Percentiles rank a stretch among this genome's conserved stretches.
These are phyloP conservation scores for Talaromyces sp. DNA, from an alignment of 2,329 filamentous ascomycete species.

Conservation along the genomic window DNA sequence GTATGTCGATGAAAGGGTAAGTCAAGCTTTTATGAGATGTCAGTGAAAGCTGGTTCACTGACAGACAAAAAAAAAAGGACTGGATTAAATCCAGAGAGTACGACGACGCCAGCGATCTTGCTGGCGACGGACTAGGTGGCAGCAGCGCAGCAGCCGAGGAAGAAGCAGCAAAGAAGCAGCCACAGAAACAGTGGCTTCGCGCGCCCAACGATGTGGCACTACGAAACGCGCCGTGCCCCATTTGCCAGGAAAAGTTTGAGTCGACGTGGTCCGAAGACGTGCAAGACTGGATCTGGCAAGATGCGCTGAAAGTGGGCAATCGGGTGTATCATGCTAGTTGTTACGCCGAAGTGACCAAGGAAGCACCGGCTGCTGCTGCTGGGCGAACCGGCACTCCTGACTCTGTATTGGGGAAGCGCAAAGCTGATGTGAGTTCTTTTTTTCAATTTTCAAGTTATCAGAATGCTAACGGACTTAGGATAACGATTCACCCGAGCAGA, in stretches of 20 bases:
- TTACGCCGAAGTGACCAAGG: constrained; percentile 73
- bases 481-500: constrained; percentile 30
- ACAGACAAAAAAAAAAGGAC: constrained; percentile 53
- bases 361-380: constrained; percentile 43
- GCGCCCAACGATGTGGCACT: constrained; percentile 75
- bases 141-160: constrained; percentile 37
- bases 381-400: constrained; percentile 55
- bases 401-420: constrained; percentile 67
- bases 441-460: background rate
- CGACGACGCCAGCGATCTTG: constrained; percentile 58
- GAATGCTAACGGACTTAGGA: constrained; percentile 18
- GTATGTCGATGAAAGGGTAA: constrained; percentile 76
- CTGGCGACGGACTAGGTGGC: constrained; percentile 35
- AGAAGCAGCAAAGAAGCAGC: constrained; percentile 48
- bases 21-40: constrained; percentile 45
- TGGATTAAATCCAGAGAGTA: constrained; percentile 84
- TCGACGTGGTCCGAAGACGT: constrained; percentile 87
- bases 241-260: constrained; percentile 94
- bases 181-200: constrained; percentile 67
- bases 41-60: constrained; percentile 6
- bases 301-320: constrained; percentile 71
- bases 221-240: constrained; percentile 76
- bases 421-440: constrained; percentile 56
- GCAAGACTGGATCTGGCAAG: constrained; percentile 96
- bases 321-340: constrained; percentile 89